A percentile compares a stretch with the other conserved stretches of the same genome.
Evolutionary conservation across 352 stramenopile species (phyloP).

Genomic region (Phytophthora kernoviae): DNA sequence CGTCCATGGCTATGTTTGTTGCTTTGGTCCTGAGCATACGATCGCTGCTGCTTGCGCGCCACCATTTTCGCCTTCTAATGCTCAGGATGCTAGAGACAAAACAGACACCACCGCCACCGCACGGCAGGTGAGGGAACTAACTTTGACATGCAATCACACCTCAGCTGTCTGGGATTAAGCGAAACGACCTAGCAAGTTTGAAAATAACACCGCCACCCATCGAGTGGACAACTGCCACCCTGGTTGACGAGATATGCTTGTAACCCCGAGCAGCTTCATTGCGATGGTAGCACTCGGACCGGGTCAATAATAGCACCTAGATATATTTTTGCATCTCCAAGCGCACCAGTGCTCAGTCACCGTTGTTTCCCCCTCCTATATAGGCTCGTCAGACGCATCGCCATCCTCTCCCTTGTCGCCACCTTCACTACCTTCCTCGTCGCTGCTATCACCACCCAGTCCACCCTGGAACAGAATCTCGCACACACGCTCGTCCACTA

Average conservation of each 20-base stretch:
- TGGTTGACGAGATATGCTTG: not conserved
- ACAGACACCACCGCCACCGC: conserved; percentile 1
- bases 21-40: not conserved
- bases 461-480: conserved; percentile 68
- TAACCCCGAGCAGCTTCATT: conserved; percentile 10
- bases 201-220: conserved; percentile 24
- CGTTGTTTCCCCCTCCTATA: conserved; percentile 28
- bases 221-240: not conserved
- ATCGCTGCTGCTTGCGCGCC: conserved; percentile 23
- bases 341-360: conserved; percentile 14
- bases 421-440: conserved; percentile 30
- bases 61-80: conserved; percentile 15
- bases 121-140: conserved; percentile 11
- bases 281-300: no score
- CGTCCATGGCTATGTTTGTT: conserved; percentile 31
- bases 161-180: conserved; percentile 18
- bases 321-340: conserved; percentile 25
- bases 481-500: conserved; percentile 76
- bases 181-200: conserved; percentile 20
- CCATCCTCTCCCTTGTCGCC: conserved; percentile 25
- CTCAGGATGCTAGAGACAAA: conserved; percentile 11
- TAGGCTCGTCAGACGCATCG: conserved; percentile 19
- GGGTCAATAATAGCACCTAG: conserved; percentile 10
- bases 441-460: conserved; percentile 35
- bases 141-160: conserved; percentile 17